These are phyloP conservation scores for Lactifluus hygrophoroides DNA, from an alignment of 768 basidiomycete genomes.

Conservation along the genomic window DNA sequence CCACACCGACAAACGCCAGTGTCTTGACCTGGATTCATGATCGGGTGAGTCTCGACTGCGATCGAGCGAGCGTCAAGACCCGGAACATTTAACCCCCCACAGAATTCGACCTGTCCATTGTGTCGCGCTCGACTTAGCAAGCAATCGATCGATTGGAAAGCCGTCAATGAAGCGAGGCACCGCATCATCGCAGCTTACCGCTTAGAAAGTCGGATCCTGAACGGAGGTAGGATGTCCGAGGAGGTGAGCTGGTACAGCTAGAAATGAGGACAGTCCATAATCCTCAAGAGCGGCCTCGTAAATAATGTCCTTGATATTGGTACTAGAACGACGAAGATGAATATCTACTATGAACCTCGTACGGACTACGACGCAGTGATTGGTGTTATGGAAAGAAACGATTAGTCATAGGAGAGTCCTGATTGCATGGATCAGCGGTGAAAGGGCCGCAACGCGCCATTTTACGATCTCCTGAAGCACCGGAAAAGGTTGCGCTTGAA, in stretches of 20 bases:
- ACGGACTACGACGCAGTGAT: background rate
- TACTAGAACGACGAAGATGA: background rate
- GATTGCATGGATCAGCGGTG: background rate
- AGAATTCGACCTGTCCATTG: slow-evolving; percentile 61
- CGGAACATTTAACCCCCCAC: slow-evolving; percentile 12
- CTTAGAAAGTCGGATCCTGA: slow-evolving; percentile 1
- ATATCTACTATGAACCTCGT: slow-evolving; percentile 3
- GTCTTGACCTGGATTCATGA: slow-evolving; percentile 19
- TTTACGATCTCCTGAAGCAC: slow-evolving; percentile 66
- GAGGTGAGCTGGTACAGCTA: too few species aligned
- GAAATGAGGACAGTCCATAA: background rate
- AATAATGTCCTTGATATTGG: slow-evolving; percentile 7
- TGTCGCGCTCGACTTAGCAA: slow-evolving; percentile 45
- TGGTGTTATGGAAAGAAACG: background rate
- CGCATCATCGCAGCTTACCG: slow-evolving; percentile 10
- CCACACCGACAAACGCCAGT: background rate
- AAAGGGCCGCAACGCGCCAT: slow-evolving; percentile 8
- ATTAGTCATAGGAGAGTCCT: slow-evolving; percentile 4
- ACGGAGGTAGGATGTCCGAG: background rate
- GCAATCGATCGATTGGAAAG: background rate
- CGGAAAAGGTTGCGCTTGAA: slow-evolving; percentile 78
- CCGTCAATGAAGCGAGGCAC: background rate
- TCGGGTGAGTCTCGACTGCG: slow-evolving; percentile 1
- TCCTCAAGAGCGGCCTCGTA: slow-evolving; percentile 1
- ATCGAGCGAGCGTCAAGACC: background rate